A percentile compares a stretch with the other conserved stretches of the same genome.
phyloP scores from a whole-genome alignment of 768 basidiomycete genomes.

The Agrocybe chaxingu region DNA sequence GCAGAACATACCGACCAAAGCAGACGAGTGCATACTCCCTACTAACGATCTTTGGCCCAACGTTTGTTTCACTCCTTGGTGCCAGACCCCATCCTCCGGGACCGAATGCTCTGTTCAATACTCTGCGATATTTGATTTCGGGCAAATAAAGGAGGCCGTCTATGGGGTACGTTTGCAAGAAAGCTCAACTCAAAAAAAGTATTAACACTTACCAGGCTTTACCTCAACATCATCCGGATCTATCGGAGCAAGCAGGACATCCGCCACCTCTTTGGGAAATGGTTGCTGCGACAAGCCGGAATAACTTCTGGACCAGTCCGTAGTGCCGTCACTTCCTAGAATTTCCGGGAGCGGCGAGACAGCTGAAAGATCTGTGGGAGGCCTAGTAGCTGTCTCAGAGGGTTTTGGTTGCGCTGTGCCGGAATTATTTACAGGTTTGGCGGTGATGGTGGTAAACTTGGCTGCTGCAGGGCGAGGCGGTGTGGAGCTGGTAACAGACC shows the following conservation, averaged over 20 bases:
- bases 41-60: slow-evolving; percentile 83
- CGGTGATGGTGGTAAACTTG: background rate
- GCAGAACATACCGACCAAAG: slow-evolving; percentile 68
- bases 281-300: slow-evolving; percentile 74
- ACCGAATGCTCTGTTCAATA: slow-evolving; percentile 90
- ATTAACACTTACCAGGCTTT: slow-evolving; percentile 71
- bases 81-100: slow-evolving; percentile 98
- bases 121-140: slow-evolving; percentile 93
- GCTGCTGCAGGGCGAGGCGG: background rate
- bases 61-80: slow-evolving; percentile 88
- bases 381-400: background rate
- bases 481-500: background rate
- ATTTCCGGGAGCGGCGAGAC: slow-evolving; percentile 13
- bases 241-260: slow-evolving; percentile 71
- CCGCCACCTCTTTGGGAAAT: slow-evolving; percentile 72
- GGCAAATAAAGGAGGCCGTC: slow-evolving; percentile 94
- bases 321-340: slow-evolving; percentile 26
- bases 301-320: slow-evolving; percentile 90
- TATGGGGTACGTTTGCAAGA: slow-evolving; percentile 21
- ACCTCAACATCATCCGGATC: slow-evolving; percentile 83
- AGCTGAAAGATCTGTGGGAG: background rate
- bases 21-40: slow-evolving; percentile 95
- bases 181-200: too few species aligned
- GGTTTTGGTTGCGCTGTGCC: background rate
- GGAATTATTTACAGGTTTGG: background rate